Evolutionary conservation across 371 early-diverging fungal species (phyloP), one percentile per base, ranked within the genome.

Genomic region (Actinomortierella wolfii): DNA sequence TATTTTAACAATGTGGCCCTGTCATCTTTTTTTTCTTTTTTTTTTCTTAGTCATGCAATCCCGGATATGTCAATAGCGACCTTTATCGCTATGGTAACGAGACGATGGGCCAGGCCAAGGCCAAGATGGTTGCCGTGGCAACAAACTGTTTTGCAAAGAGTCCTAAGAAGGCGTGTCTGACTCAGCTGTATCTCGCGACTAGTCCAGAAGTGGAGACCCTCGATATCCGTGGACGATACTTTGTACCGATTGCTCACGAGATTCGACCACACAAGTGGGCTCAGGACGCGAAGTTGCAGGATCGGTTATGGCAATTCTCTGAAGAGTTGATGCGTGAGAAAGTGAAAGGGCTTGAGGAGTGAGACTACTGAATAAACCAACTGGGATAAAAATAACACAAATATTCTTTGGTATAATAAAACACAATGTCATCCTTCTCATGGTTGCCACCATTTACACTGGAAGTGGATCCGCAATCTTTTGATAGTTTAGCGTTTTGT

Each of bases 151-250:
- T 65, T n/a, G 66, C 66, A 4, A 34, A 34, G 34, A 34, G 7
- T 34, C 34, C 34, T 11, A 34, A 34, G 34, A 34, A 34, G 34
- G 34, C 34, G 11, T 4, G 7, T 11, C 34, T 88, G 51, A 85
- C 87, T 0, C 81, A 84, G 40, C 68, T 91, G 13, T 87, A 85
- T 51, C 66, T 86, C 40, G 89, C 91, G 0, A 79, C 89, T 7
- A 83, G 86, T 11, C 86, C 86, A 9, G 87, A 89, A 29, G 80
- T 89, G 8, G 66, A 61, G 11, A 46, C 51, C 52, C 54, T 58
- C 55, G 53, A 71, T 42, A 14, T 62, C 40, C 56, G 66, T n/a
- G 73, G 73, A 7, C 14, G 15, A 41, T 71, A 65, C 56, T 71
- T 66, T 66, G 54, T 71, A 2, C 70, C 70, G 5, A 60, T 64